These are phyloP conservation scores for Dalbergia oliveri DNA, from an alignment of 306 rosid species.

Conservation along the genomic window DNA sequence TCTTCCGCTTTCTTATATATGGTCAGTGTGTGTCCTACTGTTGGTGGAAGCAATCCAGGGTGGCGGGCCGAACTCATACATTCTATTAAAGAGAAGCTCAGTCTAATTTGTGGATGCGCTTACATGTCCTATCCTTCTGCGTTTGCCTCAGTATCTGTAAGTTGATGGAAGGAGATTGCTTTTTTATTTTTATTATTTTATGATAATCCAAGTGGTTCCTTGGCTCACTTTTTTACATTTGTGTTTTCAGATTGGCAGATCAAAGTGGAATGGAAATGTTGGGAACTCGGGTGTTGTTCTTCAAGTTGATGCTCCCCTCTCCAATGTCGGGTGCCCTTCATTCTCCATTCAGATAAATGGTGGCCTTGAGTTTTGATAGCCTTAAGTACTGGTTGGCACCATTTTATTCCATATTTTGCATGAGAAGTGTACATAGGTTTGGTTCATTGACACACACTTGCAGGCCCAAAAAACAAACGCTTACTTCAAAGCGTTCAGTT, in stretches of 20 bases:
- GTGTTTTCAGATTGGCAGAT: slow-evolving; percentile 83
- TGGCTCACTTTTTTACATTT: slow-evolving; percentile 2
- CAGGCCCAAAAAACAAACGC: neutral
- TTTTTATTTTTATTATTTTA: neutral
- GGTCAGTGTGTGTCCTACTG: slow-evolving; percentile 82
- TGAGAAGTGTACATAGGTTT: slow-evolving; percentile 70
- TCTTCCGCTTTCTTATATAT: slow-evolving; percentile 32
- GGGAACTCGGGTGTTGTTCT: slow-evolving; percentile 86
- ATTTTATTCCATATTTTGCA: slow-evolving; percentile 42
- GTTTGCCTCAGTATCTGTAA: slow-evolving; percentile 89
- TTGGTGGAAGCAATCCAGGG: slow-evolving; percentile 99
- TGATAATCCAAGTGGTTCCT: slow-evolving; percentile 17
- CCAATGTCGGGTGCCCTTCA: slow-evolving; percentile 76
- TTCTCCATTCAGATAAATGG: slow-evolving; percentile 86
- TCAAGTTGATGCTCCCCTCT: slow-evolving; percentile 82
- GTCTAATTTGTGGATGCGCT: slow-evolving; percentile 82
- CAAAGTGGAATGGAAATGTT: slow-evolving; percentile 97
- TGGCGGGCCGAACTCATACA: slow-evolving; percentile 86
- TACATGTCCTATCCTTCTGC: slow-evolving; percentile 81
- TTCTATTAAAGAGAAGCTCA: slow-evolving; percentile 81
- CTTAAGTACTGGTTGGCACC: slow-evolving; percentile 23
- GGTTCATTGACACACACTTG: slow-evolving; percentile 28
- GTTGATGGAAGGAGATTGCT: slow-evolving; percentile 44
- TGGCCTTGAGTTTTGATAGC: slow-evolving; percentile 81
- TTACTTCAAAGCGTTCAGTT: slow-evolving; percentile 17